Base-by-base conservation (phyloP, 306 rosid genomes). In the Cicer arietinum region DNA sequence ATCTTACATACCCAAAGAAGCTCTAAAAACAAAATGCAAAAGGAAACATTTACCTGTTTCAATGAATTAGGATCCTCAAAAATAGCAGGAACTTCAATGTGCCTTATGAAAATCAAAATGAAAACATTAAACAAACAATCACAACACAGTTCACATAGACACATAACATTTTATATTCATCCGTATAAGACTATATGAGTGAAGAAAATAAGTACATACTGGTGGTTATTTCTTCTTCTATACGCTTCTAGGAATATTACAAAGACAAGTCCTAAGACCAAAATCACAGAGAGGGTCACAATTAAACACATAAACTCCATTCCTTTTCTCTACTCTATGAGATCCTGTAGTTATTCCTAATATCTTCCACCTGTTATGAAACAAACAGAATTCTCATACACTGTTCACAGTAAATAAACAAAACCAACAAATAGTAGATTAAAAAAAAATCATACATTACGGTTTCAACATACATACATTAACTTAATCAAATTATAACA, bases 41-140 rank as follows among this genome's bases (percentile, higher is more conserved):
- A 79, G 37, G 10, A 65, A 69, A 85, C 2, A 44, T 17, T 66
- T 22, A 88, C 97, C 98, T 87, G 90, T 48, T 88, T 91, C 85
- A 77, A 85, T 47, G 96, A 86, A 74, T 69, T 86, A 6, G 96
- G 93, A 85, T 88, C 98, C 86, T 90, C 92, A 58, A 92, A 94
- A 67, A 89, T 84, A 60, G 93, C 93, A 0, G 89, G 93, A 78
- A 85, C 88, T 72, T 89, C 98, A 74, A 94, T 90, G 68, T 91
- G 96, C 83, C 98, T 92, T 48, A 22, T 0, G 66, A 44, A 66
- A 43, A 64, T 35, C 10, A 52, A 82, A 67, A 50, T 51, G 3
- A 13, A 67, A 10, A 69, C 57, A 79, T 54, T 45, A 84, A 57
- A 73, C 40, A 5, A 54, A 64, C 53, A 80, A 48, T 22, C 12